phyloP scores from a whole-genome alignment of 2,329 filamentous ascomycete genomes.

The Amesomyces nigricolor region DNA sequence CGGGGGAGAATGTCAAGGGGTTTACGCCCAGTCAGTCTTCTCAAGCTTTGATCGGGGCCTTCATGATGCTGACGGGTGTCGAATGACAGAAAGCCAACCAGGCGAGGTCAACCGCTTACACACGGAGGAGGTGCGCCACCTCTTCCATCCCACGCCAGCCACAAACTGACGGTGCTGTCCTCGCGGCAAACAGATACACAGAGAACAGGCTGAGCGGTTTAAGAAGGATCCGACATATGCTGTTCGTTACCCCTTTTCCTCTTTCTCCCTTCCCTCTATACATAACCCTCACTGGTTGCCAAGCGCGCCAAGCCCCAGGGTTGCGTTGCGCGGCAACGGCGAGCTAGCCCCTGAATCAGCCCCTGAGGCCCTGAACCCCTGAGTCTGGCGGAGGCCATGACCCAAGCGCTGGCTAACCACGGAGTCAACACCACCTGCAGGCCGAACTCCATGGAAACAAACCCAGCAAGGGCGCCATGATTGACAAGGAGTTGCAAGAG shows the following conservation, averaged over 20 bases:
- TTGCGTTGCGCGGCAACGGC: too few species aligned
- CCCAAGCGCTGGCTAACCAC: too few species aligned
- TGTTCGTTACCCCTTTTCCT: conserved; percentile 7
- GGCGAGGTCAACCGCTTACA: conserved; percentile 16
- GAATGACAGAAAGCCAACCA: conserved; percentile 13
- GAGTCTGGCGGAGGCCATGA: too few species aligned
- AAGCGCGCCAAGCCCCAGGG: too few species aligned
- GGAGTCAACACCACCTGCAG: conserved; percentile 1
- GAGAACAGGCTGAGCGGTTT: conserved; percentile 7
- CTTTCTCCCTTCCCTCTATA: too few species aligned
- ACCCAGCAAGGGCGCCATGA: conserved; percentile 21
- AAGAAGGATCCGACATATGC: conserved; percentile 23
- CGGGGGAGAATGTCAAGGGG: conserved; percentile 22
- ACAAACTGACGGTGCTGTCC: not conserved
- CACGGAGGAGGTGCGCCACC: conserved; percentile 8
- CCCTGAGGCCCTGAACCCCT: too few species aligned
- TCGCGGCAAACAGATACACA: not conserved
- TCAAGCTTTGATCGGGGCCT: not conserved
- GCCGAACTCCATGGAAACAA: conserved; percentile 20
- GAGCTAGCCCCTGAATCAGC: too few species aligned
- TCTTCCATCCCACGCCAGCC: too few species aligned
- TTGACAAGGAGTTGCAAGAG: conserved; percentile 23
- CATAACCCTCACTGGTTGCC: too few species aligned
- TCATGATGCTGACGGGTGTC: not conserved
- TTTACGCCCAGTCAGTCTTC: conserved; percentile 19